Percentiles rank a stretch among this genome's conserved stretches.
Conservation (phyloP, 208 protist species). For the Crithidia acanthocephali region DNA sequence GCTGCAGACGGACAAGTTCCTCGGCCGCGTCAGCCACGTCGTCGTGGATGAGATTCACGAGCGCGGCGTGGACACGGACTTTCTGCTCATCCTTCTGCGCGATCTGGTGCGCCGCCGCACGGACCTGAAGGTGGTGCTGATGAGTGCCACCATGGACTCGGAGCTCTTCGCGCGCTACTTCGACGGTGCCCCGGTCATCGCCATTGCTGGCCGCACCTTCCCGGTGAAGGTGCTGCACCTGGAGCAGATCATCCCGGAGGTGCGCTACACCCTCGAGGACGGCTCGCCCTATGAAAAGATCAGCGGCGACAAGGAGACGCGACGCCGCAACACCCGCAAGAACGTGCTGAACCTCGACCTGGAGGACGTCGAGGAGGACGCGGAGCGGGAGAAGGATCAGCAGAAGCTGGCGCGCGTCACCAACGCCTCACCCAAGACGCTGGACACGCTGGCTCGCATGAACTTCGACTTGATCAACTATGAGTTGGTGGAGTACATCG, state of each 20-base stretch:
- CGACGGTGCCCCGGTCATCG: slow-evolving; percentile 83
- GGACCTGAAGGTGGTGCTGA: slow-evolving; percentile 93
- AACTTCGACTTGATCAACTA: slow-evolving; percentile 95
- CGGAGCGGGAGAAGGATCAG: slow-evolving; percentile 46
- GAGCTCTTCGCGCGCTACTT: slow-evolving; percentile 95
- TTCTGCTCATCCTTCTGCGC: slow-evolving; percentile 93
- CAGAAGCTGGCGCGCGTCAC: slow-evolving; percentile 46
- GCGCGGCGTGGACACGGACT: slow-evolving; percentile 97
- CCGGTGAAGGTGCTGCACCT: slow-evolving; percentile 95
- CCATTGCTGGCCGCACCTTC: slow-evolving; percentile 95
- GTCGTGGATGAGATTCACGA: slow-evolving; percentile 97
- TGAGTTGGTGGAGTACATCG: slow-evolving; percentile 93
- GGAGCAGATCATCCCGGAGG: slow-evolving; percentile 92
- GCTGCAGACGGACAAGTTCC: slow-evolving; percentile 87
- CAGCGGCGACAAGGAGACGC: slow-evolving; percentile 43
- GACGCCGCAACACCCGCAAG: slow-evolving; percentile 77
- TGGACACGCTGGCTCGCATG: slow-evolving; percentile 79
- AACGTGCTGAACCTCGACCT: slow-evolving; percentile 59
- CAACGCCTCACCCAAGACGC: slow-evolving; percentile 55
- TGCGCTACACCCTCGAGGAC: slow-evolving; percentile 84
- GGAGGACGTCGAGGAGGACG: slow-evolving; percentile 69
- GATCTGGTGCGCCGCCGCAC: slow-evolving; percentile 77
- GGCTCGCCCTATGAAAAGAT: slow-evolving; percentile 78
- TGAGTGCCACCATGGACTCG: slow-evolving; percentile 96
- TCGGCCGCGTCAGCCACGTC: slow-evolving; percentile 91